phyloP scores from a whole-genome alignment of 108 stramenopile genomes.

The Licmophora abbreviata region DNA sequence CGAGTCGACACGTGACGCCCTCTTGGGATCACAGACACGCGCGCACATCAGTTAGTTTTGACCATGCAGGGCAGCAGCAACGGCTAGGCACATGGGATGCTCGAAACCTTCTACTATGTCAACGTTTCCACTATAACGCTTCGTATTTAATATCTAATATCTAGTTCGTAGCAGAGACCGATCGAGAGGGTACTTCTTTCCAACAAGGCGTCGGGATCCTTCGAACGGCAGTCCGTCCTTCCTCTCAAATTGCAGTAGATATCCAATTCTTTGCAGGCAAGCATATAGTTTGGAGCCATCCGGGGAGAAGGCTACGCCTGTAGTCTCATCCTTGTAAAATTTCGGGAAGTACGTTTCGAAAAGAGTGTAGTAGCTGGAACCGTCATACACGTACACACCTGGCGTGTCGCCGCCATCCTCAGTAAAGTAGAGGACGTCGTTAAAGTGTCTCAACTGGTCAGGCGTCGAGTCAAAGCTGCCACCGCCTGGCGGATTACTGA shows the following conservation, averaged over 20 bases:
- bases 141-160: too few species aligned
- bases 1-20: too few species aligned
- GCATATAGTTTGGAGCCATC: conserved; percentile 40
- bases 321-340: conserved; percentile 34
- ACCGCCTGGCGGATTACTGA: conserved; percentile 4
- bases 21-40: too few species aligned
- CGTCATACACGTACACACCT: conserved; percentile 31
- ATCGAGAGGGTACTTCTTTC: too few species aligned
- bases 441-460: conserved; percentile 24
- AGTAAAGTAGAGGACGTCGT: conserved; percentile 35
- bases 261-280: conserved; percentile 24
- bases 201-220: conserved; percentile 2
- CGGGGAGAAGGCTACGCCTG: conserved; percentile 62
- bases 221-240: conserved; percentile 34
- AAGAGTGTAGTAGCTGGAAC: conserved; percentile 22
- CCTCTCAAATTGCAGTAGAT: conserved; percentile 21
- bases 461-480: conserved; percentile 22
- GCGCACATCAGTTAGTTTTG: too few species aligned
- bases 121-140: too few species aligned
- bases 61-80: too few species aligned
- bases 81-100: too few species aligned
- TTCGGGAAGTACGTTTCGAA: conserved; percentile 12
- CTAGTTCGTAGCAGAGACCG: too few species aligned
- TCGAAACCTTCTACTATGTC: too few species aligned
- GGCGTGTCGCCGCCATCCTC: conserved; percentile 31